A percentile compares a stretch with the other conserved stretches of the same genome.
Conservation (phyloP, 352 stramenopile species). For the Stramenopiles sp. region DNA sequence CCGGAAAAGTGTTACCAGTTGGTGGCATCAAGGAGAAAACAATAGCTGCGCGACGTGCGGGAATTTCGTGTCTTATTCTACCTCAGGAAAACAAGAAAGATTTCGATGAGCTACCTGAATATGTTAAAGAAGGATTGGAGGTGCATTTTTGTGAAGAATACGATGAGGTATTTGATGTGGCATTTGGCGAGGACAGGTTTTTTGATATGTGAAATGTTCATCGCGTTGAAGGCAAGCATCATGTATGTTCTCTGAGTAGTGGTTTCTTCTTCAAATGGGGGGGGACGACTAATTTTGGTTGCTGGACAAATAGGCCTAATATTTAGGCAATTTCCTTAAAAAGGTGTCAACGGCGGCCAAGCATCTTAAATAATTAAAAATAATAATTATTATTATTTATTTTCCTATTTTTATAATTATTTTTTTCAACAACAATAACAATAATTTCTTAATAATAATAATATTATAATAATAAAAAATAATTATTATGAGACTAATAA, state of each 20-base stretch:
- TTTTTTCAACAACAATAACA: neutral
- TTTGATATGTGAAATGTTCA: neutral
- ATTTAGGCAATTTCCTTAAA: too few species aligned
- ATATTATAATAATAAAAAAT: neutral
- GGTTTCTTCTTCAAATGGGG: neutral
- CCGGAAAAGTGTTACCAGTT: conserved; percentile 92
- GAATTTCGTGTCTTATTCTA: conserved; percentile 78
- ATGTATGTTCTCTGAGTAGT: neutral
- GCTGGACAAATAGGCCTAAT: neutral
- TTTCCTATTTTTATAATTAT: neutral
- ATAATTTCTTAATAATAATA: neutral
- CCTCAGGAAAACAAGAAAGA: conserved; percentile 81
- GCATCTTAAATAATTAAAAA: neutral
- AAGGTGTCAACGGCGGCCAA: neutral
- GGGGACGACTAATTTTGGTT: neutral
- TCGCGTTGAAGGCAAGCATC: neutral
- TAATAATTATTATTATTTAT: neutral
- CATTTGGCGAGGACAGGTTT: conserved; percentile 46
- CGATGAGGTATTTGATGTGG: conserved; percentile 78
- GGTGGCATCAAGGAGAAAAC: conserved; percentile 98
- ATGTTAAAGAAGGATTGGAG: conserved; percentile 82
- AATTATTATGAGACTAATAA: too few species aligned
- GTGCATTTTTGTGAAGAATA: conserved; percentile 92
- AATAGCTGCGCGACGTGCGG: conserved; percentile 84
- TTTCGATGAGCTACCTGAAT: conserved; percentile 86